Evolutionary conservation across 768 basidiomycete species (phyloP), one percentile per base, ranked within the genome.

Genomic region (Pluteus cervinus): DNA sequence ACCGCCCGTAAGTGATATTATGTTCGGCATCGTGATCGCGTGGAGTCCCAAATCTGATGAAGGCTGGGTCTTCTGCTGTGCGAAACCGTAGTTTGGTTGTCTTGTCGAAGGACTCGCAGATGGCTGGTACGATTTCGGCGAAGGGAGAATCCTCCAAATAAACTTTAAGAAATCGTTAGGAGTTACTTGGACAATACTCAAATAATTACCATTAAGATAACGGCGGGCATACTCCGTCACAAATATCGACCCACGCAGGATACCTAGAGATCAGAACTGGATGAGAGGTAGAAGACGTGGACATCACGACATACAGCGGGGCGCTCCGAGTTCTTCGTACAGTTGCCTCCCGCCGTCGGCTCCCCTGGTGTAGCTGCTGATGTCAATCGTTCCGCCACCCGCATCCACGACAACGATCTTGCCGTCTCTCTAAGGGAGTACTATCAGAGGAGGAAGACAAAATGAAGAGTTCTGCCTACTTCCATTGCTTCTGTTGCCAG

Each of bases 361-460:
- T n/a, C n/a, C 42, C 1, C 49, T 50, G 10, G 40, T 39, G 32
- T 71, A 71, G 18, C 60, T 55, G 29, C 63, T 66, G 32, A 71
- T 51, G 34, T 71, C 69, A 7, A 71, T 51, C 2, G 65, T 71
- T 29, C 66, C 70, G 33, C 64, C 65, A 2, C 69, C 68, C 4
- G 68, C 65, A 35, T 71, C 66, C 11, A 69, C 59, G 15, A 71
- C 41, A 42, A 68, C 56, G 4, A 67, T 45, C 3, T 57, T 59
- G 24, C 63, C 41, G 6, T 59, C 58, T 9, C 46, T 44, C 65
- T 68, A 30, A 30, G 14, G 14, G 14, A 28, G 14, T 28, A 28
- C 9, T 9, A 14, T 28, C n/a, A n/a, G n/a, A n/a, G n/a, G n/a
- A n/a, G n/a, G n/a, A n/a, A n/a, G n/a, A n/a, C n/a, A n/a, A n/a